phyloP scores from a whole-genome alignment of 495 filamentous ascomycete genomes.

The Daldinia concentrica region DNA sequence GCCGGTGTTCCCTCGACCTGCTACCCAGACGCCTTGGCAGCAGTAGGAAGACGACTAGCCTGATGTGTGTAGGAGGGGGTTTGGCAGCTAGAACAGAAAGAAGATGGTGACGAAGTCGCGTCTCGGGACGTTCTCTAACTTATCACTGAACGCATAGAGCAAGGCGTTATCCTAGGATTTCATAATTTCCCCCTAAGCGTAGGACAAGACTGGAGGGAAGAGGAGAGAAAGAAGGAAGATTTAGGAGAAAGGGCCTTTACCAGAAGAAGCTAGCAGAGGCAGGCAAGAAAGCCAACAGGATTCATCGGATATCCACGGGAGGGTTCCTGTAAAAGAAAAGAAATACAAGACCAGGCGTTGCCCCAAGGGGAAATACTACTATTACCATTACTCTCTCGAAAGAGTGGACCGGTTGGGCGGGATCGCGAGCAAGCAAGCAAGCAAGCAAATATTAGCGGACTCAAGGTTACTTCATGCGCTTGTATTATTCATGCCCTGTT shows the following conservation, averaged over 20 bases:
- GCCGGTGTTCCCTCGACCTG: slow-evolving; percentile 86
- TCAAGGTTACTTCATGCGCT: slow-evolving; percentile 4
- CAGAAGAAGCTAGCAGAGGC: not conserved
- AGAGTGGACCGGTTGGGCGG: not conserved
- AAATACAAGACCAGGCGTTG: not conserved
- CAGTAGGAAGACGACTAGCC: slow-evolving; percentile 42
- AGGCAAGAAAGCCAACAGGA: not conserved
- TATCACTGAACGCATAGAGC: slow-evolving; percentile 36
- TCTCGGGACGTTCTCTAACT: slow-evolving; percentile 3
- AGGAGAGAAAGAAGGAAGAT: not conserved
- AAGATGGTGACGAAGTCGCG: not conserved
- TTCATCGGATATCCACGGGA: not conserved
- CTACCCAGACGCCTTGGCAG: slow-evolving; percentile 63
- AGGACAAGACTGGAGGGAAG: slow-evolving; percentile 3
- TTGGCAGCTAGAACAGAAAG: not conserved
- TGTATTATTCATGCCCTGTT: slow-evolving; percentile 27
- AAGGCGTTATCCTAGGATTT: slow-evolving; percentile 40
- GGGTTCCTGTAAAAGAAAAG: not conserved
- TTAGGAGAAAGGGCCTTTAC: not conserved
- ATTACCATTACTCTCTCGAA: not conserved
- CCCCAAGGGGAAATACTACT: not conserved
- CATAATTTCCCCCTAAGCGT: not conserved
- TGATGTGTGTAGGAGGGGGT: not conserved
- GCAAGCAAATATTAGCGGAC: slow-evolving; percentile 2
- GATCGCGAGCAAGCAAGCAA: slow-evolving; percentile 2